A percentile compares a stretch with the other conserved stretches of the same genome.
These are phyloP conservation scores for Raphanus hybrid DNA, from an alignment of 441 rosid species.

Conservation along the genomic window DNA sequence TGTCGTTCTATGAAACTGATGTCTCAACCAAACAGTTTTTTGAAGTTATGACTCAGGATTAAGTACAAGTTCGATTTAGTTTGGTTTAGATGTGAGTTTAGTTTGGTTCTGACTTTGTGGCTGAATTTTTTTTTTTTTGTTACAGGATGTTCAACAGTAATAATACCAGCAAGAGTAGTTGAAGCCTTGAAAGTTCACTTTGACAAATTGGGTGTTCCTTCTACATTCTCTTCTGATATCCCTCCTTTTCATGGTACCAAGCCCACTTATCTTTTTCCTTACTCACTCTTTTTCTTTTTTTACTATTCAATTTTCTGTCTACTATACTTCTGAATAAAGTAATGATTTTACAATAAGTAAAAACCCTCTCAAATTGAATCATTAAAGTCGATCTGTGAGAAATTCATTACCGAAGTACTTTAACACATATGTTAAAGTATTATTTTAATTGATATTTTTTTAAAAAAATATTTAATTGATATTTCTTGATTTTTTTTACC, in stretches of 20 bases:
- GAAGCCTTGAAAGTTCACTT: constrained; percentile 75
- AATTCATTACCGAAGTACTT: background rate
- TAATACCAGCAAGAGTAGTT: constrained; percentile 82
- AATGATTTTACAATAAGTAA: constrained; percentile 1
- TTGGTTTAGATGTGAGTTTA: constrained; percentile 12
- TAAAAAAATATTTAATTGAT: background rate
- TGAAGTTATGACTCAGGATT: constrained; percentile 12
- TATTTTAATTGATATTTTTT: background rate
- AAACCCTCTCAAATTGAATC: background rate
- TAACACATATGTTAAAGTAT: background rate
- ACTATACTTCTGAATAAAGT: background rate
- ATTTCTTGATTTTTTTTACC: constrained; percentile 8
- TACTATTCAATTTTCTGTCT: background rate
- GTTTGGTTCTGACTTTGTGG: constrained; percentile 28
- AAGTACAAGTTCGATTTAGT: constrained; percentile 3
- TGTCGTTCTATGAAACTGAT: constrained; percentile 36
- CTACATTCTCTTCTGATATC: constrained; percentile 49
- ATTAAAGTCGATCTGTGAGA: constrained; percentile 2
- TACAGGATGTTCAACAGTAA: constrained; percentile 71
- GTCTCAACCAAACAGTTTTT: constrained; percentile 28
- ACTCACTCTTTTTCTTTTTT: background rate
- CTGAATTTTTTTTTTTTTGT: background rate
- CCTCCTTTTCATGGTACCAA: constrained; percentile 56
- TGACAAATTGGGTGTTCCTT: constrained; percentile 64
- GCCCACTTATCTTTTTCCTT: constrained; percentile 15